Evolutionary conservation across 768 basidiomycete genomes (phyloP).

Genomic region (Russula olivacea): DNA sequence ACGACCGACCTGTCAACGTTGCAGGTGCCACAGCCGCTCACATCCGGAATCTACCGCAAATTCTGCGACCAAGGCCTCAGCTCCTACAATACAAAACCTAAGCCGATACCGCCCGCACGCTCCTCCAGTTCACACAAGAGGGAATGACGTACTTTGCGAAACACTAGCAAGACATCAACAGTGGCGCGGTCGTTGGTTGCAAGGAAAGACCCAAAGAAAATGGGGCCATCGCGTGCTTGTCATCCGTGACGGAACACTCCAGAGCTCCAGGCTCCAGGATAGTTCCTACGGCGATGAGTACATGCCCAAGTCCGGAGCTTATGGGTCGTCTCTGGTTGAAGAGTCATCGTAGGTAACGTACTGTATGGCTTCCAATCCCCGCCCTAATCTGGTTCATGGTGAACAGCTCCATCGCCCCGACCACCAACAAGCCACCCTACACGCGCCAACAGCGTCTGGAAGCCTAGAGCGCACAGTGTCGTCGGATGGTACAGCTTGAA

Average conservation of each 20-base stretch:
- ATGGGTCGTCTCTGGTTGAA: too few species aligned
- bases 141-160: background rate
- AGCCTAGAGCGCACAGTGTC: too few species aligned
- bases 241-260: too few species aligned
- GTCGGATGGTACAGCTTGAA: background rate
- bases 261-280: too few species aligned
- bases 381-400: too few species aligned
- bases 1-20: background rate
- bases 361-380: too few species aligned
- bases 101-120: background rate
- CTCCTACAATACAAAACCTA: background rate
- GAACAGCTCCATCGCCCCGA: too few species aligned
- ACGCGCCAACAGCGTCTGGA: too few species aligned
- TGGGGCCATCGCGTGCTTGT: background rate
- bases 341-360: too few species aligned
- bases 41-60: background rate
- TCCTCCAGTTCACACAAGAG: background rate
- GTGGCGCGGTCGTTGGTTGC: background rate
- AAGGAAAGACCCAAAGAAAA: background rate
- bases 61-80: background rate
- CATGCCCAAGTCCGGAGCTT: too few species aligned
- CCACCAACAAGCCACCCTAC: too few species aligned
- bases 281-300: too few species aligned
- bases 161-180: background rate
- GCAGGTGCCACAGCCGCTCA: background rate